These are phyloP conservation scores for Sphaceloma murrayae DNA, from an alignment of 2,329 filamentous ascomycete species.

Conservation along the genomic window DNA sequence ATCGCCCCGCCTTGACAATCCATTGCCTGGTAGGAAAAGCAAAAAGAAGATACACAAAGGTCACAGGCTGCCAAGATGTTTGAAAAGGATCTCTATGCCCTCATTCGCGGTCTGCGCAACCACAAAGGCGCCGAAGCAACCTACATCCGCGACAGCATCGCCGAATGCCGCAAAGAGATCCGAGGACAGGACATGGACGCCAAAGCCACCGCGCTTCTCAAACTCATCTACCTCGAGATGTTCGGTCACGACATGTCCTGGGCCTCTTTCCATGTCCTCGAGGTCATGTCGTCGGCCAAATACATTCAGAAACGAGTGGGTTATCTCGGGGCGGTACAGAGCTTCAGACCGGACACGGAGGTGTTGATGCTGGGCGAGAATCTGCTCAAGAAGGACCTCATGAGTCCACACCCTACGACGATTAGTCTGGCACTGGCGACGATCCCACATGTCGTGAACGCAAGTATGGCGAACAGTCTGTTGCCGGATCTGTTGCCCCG, in stretches of 20 bases:
- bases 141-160: constrained; percentile 86
- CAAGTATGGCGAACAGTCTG: constrained; percentile 81
- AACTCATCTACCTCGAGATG: constrained; percentile 97
- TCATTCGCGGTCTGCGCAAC: constrained; percentile 89
- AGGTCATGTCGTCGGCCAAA: constrained; percentile 96
- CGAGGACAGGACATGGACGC: constrained; percentile 92
- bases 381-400: constrained; percentile 87
- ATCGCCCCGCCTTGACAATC: constrained; percentile 1
- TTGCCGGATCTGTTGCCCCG: constrained; percentile 79
- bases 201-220: constrained; percentile 90
- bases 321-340: constrained; percentile 91
- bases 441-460: constrained; percentile 89
- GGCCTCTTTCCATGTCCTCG: constrained; percentile 95
- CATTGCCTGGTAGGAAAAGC: background rate
- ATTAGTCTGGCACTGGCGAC: constrained; percentile 81
- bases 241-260: constrained; percentile 99
- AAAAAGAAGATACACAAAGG: no score
- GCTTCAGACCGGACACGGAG: constrained; percentile 89
- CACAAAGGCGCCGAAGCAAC: constrained; percentile 93
- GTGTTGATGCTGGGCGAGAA: constrained; percentile 97
- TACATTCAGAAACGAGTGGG: constrained; percentile 92
- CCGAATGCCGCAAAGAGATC: constrained; percentile 92
- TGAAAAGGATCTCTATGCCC: constrained; percentile 97
- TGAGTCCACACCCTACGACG: constrained; percentile 59
- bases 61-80: constrained; percentile 59